Base-by-base conservation (phyloP, 1,284 basidiomycete species). In the Lentinula novae-zelandiae region DNA sequence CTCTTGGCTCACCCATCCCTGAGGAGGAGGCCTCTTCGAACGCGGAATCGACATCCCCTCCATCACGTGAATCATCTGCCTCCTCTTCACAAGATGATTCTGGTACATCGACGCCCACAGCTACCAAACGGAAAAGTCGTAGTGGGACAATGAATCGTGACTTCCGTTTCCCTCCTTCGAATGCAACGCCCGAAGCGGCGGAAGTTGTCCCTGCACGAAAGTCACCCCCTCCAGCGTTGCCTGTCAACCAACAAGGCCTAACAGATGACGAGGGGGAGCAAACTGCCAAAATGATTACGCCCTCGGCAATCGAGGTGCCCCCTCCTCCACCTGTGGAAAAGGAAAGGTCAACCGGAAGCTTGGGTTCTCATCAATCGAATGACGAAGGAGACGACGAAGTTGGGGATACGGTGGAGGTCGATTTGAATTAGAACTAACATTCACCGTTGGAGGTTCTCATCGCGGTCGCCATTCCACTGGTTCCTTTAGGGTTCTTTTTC, bases 251-350 rank as follows among this genome's bases (percentile, higher is more conserved):
- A 31, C 46, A 57, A 33, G 57, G 53, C 6, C 61, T 36, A 64
- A 64, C 56, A 33, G 60, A 57, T 51, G 58, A 42, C 38, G 60
- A 63, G 1, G 68, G 70, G 3, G 65, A 62, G 38, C 73, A 33
- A 36, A 46, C 50, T 71, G 48, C 68, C 77, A 70, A 68, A 20
- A 72, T 82, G 2, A 76, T 85, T 20, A 78, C 81, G n/a, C 83
- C 85, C 4, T 80, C 83, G 22, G 85, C 76, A 58, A 85, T 89
- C 20, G 89, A 92, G 68, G 86, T 91, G 8, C 89, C 87, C 3
- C 85, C 89, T 0, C 90, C 89, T 1, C 89, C 89, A 27, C 87
- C 87, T 0, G 79, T 90, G 15, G 87, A 89, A 68, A 90, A 92
- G 73, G 88, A 91, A 71, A 76, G 78, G 62, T 72, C 74, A 55